phyloP scores from a whole-genome alignment of 2,329 filamentous ascomycete species.

The Cercospora berteroae region DNA sequence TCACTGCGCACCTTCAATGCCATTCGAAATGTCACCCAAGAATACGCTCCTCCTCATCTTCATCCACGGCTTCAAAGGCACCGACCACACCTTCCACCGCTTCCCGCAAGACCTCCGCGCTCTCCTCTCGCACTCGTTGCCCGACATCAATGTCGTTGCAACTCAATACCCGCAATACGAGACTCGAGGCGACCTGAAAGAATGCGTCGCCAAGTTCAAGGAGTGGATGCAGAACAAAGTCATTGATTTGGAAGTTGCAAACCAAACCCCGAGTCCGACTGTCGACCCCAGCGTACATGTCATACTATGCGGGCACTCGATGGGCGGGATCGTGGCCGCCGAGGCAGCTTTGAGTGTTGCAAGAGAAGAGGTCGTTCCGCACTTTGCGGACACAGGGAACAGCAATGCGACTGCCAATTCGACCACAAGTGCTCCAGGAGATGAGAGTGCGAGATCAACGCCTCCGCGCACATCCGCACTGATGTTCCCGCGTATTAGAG shows the following conservation, averaged over 20 bases:
- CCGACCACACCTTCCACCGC: conserved; percentile 71
- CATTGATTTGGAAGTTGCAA: conserved; percentile 87
- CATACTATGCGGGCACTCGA: conserved; percentile 82
- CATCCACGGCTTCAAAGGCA: conserved; percentile 87
- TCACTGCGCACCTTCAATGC: background rate
- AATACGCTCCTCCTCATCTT: conserved; percentile 80
- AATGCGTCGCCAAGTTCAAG: conserved; percentile 70
- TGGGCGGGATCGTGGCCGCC: conserved; percentile 88
- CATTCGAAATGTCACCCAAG: conserved; percentile 44
- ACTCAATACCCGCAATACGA: conserved; percentile 79
- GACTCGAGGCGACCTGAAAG: conserved; percentile 71
- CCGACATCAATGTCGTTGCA: conserved; percentile 64
- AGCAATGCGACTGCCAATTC: conserved; percentile 2
- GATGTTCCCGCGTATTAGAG: conserved; percentile 93
- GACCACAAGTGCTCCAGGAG: background rate
- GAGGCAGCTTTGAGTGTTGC: conserved; percentile 78
- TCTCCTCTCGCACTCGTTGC: conserved; percentile 63
- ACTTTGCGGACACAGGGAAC: conserved; percentile 1
- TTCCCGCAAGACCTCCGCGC: conserved; percentile 72
- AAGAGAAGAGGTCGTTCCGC: conserved; percentile 57
- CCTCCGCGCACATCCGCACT: conserved; percentile 41
- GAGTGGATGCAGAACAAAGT: conserved; percentile 88
- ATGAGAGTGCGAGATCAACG: conserved; percentile 18
- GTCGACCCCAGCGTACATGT: conserved; percentile 81
- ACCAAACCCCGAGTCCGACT: conserved; percentile 75